These are phyloP conservation scores for Xanthoconium separans DNA, from an alignment of 1,284 basidiomycete species.

Conservation along the genomic window DNA sequence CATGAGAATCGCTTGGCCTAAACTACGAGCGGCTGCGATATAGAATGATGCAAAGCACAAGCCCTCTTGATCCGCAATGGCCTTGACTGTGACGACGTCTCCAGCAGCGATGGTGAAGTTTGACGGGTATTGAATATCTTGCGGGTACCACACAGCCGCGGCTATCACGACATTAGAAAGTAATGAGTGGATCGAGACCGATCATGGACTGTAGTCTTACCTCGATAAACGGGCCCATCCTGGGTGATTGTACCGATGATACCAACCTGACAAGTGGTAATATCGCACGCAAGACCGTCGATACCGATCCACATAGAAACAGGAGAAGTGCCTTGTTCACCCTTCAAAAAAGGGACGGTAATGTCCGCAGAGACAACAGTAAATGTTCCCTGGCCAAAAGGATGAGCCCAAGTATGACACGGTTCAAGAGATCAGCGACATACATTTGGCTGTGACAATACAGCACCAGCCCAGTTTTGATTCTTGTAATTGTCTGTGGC, in stretches of 20 bases:
- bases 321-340: too few species aligned
- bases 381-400: slow-evolving; percentile 9
- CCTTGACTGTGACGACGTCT: too few species aligned
- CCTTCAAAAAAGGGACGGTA: too few species aligned
- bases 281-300: slow-evolving; percentile 6
- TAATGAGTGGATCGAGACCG: neutral
- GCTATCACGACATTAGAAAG: too few species aligned
- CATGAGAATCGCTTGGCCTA: too few species aligned
- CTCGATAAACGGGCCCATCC: neutral
- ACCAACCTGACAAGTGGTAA: neutral
- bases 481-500: too few species aligned
- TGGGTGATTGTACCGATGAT: neutral
- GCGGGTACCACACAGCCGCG: too few species aligned
- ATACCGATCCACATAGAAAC: slow-evolving; percentile 9
- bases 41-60: too few species aligned
- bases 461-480: slow-evolving; percentile 12
- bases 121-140: too few species aligned
- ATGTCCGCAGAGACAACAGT: too few species aligned
- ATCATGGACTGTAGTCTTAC: neutral
- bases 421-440: neutral
- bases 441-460: slow-evolving; percentile 1
- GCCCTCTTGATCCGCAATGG: too few species aligned
- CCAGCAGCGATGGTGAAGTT: slow-evolving; percentile 10
- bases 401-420: neutral
- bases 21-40: too few species aligned